phyloP scores from a whole-genome alignment of 192 early-diverging fungal species.

The Chytriomyces confervae region DNA sequence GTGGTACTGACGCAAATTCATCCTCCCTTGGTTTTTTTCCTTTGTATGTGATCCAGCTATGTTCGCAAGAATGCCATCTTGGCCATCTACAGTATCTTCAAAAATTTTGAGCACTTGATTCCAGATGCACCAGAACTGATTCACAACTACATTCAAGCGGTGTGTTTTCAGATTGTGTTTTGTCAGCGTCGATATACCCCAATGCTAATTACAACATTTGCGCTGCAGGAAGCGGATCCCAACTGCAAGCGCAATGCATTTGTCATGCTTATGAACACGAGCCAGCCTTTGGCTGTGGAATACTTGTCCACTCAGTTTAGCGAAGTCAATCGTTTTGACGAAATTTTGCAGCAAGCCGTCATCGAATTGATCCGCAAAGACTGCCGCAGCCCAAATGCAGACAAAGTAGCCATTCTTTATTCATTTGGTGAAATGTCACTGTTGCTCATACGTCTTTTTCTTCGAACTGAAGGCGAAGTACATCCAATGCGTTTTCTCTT shows the following conservation, averaged over 20 bases:
- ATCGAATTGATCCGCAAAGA: constrained; percentile 96
- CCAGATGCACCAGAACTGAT: constrained; percentile 95
- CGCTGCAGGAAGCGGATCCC: constrained; percentile 84
- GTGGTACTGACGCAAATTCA: constrained; percentile 83
- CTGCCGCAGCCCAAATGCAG: constrained; percentile 75
- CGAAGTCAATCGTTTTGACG: constrained; percentile 84
- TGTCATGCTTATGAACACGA: constrained; percentile 85
- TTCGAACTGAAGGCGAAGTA: constrained; percentile 74
- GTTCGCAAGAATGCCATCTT: constrained; percentile 98
- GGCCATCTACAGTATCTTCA: constrained; percentile 89
- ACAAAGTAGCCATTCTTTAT: constrained; percentile 67
- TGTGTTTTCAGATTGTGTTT: not conserved
- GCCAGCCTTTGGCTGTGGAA: constrained; percentile 78
- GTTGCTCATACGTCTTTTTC: not conserved
- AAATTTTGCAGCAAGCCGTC: constrained; percentile 88
- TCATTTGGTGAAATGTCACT: not conserved
- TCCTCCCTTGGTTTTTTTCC: not conserved
- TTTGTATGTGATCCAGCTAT: constrained; percentile 61
- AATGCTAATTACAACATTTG: not conserved
- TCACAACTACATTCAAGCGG: constrained; percentile 56
- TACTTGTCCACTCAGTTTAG: constrained; percentile 78
- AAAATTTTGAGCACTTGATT: constrained; percentile 87
- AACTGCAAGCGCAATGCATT: constrained; percentile 93
- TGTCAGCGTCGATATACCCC: not conserved
- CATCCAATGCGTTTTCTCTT: constrained; percentile 86